Percentiles rank a stretch among this genome's conserved stretches.
phyloP scores from a whole-genome alignment of 192 early-diverging fungal species.

The Paraglomus occultum region DNA sequence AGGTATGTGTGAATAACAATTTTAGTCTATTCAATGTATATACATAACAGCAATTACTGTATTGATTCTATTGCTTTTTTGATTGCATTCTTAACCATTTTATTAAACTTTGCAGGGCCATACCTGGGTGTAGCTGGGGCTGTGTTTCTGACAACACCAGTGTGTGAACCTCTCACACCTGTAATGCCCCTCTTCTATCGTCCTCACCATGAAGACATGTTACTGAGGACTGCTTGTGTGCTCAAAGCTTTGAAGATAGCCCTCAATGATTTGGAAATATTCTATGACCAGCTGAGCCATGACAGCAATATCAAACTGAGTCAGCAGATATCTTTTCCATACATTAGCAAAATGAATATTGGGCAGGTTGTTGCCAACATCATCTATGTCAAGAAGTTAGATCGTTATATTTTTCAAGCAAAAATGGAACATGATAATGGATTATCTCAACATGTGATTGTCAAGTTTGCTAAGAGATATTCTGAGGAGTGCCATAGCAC shows the following conservation, averaged over 20 bases:
- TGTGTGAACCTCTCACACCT: not conserved
- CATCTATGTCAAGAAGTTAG: too few species aligned
- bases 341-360: not conserved
- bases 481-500: not conserved
- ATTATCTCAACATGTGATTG: not conserved
- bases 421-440: not conserved
- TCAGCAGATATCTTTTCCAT: not conserved
- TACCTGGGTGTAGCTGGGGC: not conserved
- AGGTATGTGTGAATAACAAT: too few species aligned
- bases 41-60: too few species aligned
- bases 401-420: not conserved
- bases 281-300: not conserved
- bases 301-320: not conserved
- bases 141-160: not conserved
- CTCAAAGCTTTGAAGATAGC: conserved; percentile 8
- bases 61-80: too few species aligned
- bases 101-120: not conserved
- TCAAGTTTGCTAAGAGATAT: conserved; percentile 18
- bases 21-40: too few species aligned
- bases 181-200: not conserved
- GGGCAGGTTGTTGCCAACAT: too few species aligned
- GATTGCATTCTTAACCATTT: too few species aligned
- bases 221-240: not conserved
- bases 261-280: not conserved
- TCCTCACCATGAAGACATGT: not conserved